Conservation (phyloP, 75 land plant genomes). For the Picea glauca region DNA sequence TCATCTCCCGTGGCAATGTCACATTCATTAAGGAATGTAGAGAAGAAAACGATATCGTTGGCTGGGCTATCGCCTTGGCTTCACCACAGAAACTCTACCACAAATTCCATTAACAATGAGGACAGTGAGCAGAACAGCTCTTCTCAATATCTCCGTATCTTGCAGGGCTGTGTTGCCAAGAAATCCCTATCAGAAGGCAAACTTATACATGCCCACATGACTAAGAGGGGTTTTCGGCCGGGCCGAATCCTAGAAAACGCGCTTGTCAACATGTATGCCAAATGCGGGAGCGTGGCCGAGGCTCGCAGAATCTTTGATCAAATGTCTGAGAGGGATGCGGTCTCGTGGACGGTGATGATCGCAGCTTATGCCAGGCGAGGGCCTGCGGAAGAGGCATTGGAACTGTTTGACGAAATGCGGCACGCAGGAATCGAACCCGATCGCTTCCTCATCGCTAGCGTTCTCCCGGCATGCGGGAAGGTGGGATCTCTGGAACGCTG, state of each 20-base stretch:
- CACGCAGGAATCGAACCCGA: constrained; percentile 17
- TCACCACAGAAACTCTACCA: no score
- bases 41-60: no score
- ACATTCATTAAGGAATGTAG: no score
- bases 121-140: no score
- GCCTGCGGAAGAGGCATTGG: constrained; percentile 21
- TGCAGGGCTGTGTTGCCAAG: no score
- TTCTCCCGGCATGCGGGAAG: constrained; percentile 19
- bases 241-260: constrained; percentile 12
- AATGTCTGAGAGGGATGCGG: not conserved
- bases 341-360: constrained; percentile 21
- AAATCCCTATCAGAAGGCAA: no score
- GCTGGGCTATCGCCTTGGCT: no score
- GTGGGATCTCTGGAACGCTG: constrained; percentile 18
- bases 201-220: no score
- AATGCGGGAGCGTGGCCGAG: constrained; percentile 4
- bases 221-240: no score
- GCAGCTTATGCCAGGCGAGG: constrained; percentile 14
- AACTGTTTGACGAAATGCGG: constrained; percentile 21
- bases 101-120: no score
- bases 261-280: constrained; percentile 15
- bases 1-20: no score
- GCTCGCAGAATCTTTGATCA: constrained; percentile 19
- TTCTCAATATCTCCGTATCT: no score
- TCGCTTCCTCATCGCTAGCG: constrained; percentile 17